Evolutionary conservation across 306 rosid species (phyloP), one percentile per base, ranked within the genome.

Genomic region (Castanopsis chinensis): DNA sequence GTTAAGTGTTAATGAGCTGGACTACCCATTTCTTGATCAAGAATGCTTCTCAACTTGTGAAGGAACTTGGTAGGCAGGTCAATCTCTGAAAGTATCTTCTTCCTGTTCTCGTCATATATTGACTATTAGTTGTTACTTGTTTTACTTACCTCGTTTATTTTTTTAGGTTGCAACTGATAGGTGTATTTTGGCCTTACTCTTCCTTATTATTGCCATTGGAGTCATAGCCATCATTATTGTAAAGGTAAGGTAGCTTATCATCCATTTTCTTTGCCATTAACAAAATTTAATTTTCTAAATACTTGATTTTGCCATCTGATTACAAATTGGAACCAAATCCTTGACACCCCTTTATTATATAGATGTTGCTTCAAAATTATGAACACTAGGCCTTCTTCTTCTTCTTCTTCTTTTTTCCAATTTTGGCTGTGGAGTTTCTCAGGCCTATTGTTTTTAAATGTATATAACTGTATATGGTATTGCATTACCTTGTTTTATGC

Each of bases 41-140:
- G 96, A 95, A 87, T 76, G 97, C 98, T 78, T 84, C 98, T 63
- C 68, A 95, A 83, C 85, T 95, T 80, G 97, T 95, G 83, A 95
- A 92, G 92, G 99, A 95, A 91, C 80, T 95, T 83, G 98, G 99
- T 83, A 91, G 99, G 97, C 99, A 91, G 97, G 95, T 94, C 86
- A 80, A 88, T 89, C 84, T 89, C 93, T 83, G 76, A 85, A 76
- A 79, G n/a, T 75, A 89, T 81, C 86, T 81, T 65, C 83, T 54
- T 73, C 65, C 68, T 74, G 60, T 70, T 78, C 21, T 70, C 78
- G 41, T 51, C 80, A 18, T 78, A 72, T 75, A 7, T 11, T 75
- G 74, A 49, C 37, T 70, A 79, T 45, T 17, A 30, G 4, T 30
- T 30, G 0, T 30, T 30, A 30, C 32, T 30, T 30, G 32, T 30